Evolutionary conservation across 2,329 filamentous ascomycete genomes (phyloP), one percentile per base, ranked within the genome.

Genomic region (Volutella citrinella): DNA sequence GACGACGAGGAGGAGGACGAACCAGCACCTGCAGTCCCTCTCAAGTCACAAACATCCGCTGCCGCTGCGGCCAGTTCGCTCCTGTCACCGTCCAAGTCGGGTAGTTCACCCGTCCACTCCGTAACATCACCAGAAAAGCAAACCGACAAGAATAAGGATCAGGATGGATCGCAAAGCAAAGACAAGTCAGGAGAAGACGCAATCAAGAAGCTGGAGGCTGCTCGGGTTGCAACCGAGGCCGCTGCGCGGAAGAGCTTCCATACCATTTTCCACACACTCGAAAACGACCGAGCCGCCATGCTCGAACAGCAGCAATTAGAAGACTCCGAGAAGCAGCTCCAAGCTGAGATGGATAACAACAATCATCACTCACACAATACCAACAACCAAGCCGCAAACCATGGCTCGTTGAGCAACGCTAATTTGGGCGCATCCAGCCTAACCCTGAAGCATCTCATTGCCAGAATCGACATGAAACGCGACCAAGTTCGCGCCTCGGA

Each of bases 281-380:
- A 98, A 63, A 93, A 91, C 59, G 93, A 98, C 58, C 80, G 87
- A 35, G 88, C 91, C 52, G 93, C 93, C 30, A 97, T 98, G 93
- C 66, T 97, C 37, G 93, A 98, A 61, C 93, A 98, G 63, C 89
- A 97, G 61, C 88, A 91, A 61, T 75, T 98, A 17, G 93, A 98
- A 56, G 93, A 97, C 60, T 89, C 94, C 2, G 93, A 98, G 60
- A 85, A 94, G 58, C 89, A 95, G 59, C 84, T 97, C 9, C 91
- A 97, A 61, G 90, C 90, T 11, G 93, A 98, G 64, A 93, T 95
- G 74, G 89, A 90, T 33, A 76, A 81, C 54, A 76, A 81, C 54
- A 77, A 75, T 34, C 74, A 63, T 36, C 68, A 66, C 40, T 68
- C 67, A 39, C 68, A 67, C 45, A 71, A 72, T 41, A 66, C 65